Evolutionary conservation across 257 asterid species (phyloP).

Genomic region (Ajuga chamaepitys): DNA sequence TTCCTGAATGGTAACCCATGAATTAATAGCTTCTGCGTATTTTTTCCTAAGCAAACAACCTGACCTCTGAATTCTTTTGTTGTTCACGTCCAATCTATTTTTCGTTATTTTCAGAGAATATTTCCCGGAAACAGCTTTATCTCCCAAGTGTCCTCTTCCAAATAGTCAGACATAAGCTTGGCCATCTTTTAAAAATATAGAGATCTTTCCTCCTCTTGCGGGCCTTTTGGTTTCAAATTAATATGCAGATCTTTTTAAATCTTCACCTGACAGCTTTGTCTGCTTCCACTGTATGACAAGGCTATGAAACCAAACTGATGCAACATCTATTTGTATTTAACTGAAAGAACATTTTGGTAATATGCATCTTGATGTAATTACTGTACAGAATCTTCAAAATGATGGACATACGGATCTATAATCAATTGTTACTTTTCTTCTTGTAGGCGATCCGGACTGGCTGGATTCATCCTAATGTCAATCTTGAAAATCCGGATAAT

Average conservation of each 20-base stretch:
- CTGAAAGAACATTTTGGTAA: background rate
- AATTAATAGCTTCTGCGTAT: background rate
- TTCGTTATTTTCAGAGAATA: background rate
- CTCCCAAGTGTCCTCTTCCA: background rate
- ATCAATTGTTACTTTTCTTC: constrained; percentile 11
- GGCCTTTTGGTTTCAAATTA: background rate
- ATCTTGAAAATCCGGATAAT: constrained; percentile 73
- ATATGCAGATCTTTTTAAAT: no score
- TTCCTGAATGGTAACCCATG: background rate
- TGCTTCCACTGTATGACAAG: background rate
- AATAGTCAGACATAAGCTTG: background rate
- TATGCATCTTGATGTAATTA: background rate
- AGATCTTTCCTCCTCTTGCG: background rate
- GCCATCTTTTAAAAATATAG: background rate
- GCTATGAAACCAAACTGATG: background rate
- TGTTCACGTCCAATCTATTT: background rate
- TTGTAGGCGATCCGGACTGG: constrained; percentile 81
- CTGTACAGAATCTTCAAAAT: background rate
- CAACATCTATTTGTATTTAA: background rate
- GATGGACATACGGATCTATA: background rate
- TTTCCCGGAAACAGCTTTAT: background rate
- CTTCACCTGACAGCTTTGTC: background rate
- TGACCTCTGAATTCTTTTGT: background rate
- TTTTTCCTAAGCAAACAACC: background rate
- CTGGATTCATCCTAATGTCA: constrained; percentile 84